Base-by-base conservation (phyloP, 441 rosid genomes). In the Syzygium malaccense region DNA sequence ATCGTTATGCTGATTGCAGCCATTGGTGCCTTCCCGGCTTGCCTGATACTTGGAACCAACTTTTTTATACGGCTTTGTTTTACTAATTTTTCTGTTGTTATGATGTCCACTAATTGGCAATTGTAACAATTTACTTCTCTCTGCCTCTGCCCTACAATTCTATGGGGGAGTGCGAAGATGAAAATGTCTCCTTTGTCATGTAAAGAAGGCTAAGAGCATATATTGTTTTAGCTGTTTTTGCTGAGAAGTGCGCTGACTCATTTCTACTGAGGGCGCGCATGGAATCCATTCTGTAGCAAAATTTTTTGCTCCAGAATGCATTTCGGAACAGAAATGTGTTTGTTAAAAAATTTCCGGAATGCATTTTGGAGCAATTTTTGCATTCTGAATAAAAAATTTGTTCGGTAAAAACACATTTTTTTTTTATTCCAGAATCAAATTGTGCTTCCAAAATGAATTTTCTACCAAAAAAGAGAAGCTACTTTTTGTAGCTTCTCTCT, bases 1-100 rank as follows among this genome's bases (percentile, higher is more conserved):
- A 80, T 20, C 92, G 91, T 51, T 95, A 96, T 33, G 98, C 99
- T 15, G 99, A 98, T 92, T 96, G 99, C 91, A 98, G 99, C 94
- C 99, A 98, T 87, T 98, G 99, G 99, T 98, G 99, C 93, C 98
- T 98, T 87, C 99, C 99, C 87, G 99, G 99, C 54, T 91, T 98
- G 60, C 99, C 98, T 85, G 99, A 98, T 90, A 94, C 98, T 88
- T 96, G 99, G 99, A 98, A 96, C 93, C 95, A 96, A 87, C 89
- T 98, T 48, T 92, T 98, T 85, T 96, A 94, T 60, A 92, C 97
- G 68, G 90, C 93, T 84, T 91, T 96, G 92, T 91, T 97, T 90
- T 95, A 88, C 88, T 93, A 64, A 91, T 85, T 45, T 41, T 75
- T 41, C 83, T 71, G 49, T 75, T 41, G 51, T 12, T 23, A 45